A percentile compares a stretch with the other conserved stretches of the same genome.
Evolutionary conservation across 2,329 filamentous ascomycete species (phyloP).

Genomic region (Sclerotinia minor): DNA sequence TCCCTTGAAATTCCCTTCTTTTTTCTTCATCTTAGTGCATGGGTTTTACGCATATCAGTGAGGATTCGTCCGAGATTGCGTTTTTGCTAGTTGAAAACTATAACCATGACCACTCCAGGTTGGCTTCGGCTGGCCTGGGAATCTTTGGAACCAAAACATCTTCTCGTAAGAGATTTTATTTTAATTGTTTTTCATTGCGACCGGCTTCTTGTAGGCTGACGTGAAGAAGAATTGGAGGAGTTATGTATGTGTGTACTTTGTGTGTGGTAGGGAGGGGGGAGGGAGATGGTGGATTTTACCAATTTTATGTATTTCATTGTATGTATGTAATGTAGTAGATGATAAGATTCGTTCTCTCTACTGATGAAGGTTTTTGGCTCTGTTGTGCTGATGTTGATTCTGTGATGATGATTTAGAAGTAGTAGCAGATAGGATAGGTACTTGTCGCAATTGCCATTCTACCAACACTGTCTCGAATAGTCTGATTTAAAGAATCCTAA

Average conservation of each 20-base stretch:
- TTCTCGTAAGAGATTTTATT: slow-evolving; percentile 41
- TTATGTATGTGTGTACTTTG: not conserved
- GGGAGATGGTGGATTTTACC: not conserved
- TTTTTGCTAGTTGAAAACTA: slow-evolving; percentile 71
- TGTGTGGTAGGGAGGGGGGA: not conserved
- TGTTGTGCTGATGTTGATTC: not conserved
- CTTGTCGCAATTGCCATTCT: not conserved
- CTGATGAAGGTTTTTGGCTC: not conserved
- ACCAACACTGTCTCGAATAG: not conserved
- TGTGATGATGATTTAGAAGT: not conserved
- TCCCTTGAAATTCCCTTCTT: slow-evolving; percentile 39
- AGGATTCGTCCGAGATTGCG: slow-evolving; percentile 83
- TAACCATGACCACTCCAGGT: slow-evolving; percentile 69
- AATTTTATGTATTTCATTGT: not conserved
- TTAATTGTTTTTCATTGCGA: slow-evolving; percentile 52
- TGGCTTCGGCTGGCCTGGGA: slow-evolving; percentile 70
- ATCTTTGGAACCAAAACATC: slow-evolving; percentile 67
- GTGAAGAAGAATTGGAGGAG: slow-evolving; percentile 50
- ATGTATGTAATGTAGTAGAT: too few relatives aligned
- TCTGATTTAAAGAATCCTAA: not conserved
- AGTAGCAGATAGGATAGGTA: not conserved
- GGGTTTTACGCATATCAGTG: slow-evolving; percentile 64
- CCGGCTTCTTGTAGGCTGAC: slow-evolving; percentile 47
- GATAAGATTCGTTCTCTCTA: not conserved
- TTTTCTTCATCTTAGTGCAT: slow-evolving; percentile 62